Conservation (phyloP, 306 rosid genomes). For the Trifolium dubium region DNA sequence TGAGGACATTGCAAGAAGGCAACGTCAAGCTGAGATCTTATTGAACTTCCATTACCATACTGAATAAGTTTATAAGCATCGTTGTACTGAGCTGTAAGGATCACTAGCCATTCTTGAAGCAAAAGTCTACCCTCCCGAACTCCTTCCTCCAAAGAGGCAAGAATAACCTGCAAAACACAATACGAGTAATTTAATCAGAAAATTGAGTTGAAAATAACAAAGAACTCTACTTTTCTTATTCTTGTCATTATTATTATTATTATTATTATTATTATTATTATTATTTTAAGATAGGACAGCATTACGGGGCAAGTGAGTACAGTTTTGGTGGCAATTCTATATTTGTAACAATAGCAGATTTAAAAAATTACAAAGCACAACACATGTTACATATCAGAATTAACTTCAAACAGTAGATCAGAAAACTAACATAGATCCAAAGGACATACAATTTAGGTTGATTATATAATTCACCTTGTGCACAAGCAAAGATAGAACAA, state of each 20-base stretch:
- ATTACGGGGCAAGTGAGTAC: constrained; percentile 1
- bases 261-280: background rate
- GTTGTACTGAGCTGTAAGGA: constrained; percentile 90
- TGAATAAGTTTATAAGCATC: constrained; percentile 75
- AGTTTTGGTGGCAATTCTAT: constrained; percentile 28
- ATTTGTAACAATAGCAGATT: constrained; percentile 12
- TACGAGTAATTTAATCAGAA: constrained; percentile 4
- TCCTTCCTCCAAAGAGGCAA: constrained; percentile 95
- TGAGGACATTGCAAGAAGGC: constrained; percentile 93
- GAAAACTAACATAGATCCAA: constrained; percentile 11
- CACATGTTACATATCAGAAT: background rate
- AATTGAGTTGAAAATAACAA: constrained; percentile 32
- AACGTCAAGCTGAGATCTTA: constrained; percentile 77
- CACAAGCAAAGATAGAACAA: constrained; percentile 78
- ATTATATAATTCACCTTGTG: constrained; percentile 72
- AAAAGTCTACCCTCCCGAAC: constrained; percentile 93
- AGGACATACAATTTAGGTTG: constrained; percentile 27
- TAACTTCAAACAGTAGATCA: constrained; percentile 9
- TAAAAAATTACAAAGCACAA: constrained; percentile 19
- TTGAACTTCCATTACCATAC: constrained; percentile 67
- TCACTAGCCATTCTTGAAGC: constrained; percentile 98
- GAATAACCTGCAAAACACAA: constrained; percentile 67
- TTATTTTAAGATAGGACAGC: background rate
- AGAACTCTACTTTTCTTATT: background rate
- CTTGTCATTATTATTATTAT: background rate